Conservation (phyloP, 192 early-diverging fungal genomes). For the Dissophora ornata region DNA sequence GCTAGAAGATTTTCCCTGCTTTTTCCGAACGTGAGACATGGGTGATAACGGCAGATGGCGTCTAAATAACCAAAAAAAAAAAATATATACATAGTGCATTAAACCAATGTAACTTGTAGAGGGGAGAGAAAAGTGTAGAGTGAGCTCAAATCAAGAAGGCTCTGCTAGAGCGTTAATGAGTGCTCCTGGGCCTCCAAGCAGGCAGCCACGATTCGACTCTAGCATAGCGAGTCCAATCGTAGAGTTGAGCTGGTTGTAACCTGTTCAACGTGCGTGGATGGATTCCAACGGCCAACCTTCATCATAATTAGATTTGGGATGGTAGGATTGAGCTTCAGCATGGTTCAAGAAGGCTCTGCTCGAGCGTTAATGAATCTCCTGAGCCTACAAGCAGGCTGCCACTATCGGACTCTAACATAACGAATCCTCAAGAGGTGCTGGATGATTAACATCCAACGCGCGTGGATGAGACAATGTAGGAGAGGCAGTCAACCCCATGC, state of each 20-base stretch:
- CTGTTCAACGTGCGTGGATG: conserved; percentile 25
- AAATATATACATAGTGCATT: not conserved
- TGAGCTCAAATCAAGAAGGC: conserved; percentile 37
- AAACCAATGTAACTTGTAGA: not conserved
- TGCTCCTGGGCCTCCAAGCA: conserved; percentile 29
- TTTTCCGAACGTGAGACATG: conserved; percentile 17
- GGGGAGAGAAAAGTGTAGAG: not conserved
- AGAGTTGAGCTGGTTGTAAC: conserved; percentile 6
- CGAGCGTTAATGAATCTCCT: conserved; percentile 15
- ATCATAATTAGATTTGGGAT: conserved; percentile 8
- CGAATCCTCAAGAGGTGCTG: conserved; percentile 33
- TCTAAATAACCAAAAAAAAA: conserved; percentile 15
- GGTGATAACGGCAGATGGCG: conserved; percentile 3
- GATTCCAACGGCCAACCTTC: conserved; percentile 23
- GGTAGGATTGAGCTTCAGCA: conserved; percentile 30
- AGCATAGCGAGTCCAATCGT: conserved; percentile 24
- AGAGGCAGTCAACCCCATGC: conserved; percentile 43
- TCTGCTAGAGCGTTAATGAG: conserved; percentile 36
- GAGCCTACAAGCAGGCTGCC: conserved; percentile 19
- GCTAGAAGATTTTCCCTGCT: not conserved
- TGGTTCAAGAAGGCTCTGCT: conserved; percentile 40
- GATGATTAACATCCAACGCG: conserved; percentile 36
- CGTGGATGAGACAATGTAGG: conserved; percentile 23
- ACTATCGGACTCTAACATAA: conserved; percentile 25
- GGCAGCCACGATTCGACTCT: conserved; percentile 20